phyloP scores from a whole-genome alignment of 106 monocot species.

The Posidonia australis region DNA sequence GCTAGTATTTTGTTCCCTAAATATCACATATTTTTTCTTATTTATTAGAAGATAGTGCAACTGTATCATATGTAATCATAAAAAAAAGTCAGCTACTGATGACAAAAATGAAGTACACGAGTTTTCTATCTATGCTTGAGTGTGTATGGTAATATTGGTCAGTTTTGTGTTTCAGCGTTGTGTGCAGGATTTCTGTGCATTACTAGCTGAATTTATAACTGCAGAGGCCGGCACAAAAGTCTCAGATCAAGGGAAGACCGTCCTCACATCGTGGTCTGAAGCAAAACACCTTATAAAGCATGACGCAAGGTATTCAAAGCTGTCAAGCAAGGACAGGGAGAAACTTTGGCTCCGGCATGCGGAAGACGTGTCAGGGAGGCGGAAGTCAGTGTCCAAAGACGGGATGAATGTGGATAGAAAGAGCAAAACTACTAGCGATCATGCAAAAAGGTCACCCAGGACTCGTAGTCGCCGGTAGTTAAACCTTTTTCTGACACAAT shows the following conservation, averaged over 20 bases:
- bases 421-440: slow-evolving; percentile 9
- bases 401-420: slow-evolving; percentile 30
- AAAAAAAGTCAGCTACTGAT: too few species aligned
- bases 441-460: neutral
- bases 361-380: slow-evolving; percentile 43
- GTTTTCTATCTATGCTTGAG: neutral
- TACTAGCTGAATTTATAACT: slow-evolving; percentile 60
- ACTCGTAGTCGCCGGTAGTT: neutral
- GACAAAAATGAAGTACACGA: too few species aligned
- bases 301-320: slow-evolving; percentile 64
- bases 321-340: slow-evolving; percentile 81
- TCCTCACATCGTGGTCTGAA: slow-evolving; percentile 73
- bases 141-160: neutral
- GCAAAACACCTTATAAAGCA: slow-evolving; percentile 58
- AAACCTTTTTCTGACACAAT: neutral
- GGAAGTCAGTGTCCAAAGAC: slow-evolving; percentile 32
- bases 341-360: slow-evolving; percentile 50
- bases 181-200: slow-evolving; percentile 42
- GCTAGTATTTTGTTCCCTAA: too few species aligned
- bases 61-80: too few species aligned
- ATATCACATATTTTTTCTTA: too few species aligned
- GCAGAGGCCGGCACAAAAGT: slow-evolving; percentile 30
- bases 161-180: slow-evolving; percentile 48
- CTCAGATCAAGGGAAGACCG: slow-evolving; percentile 42
- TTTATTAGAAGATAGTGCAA: too few species aligned